These are phyloP conservation scores for Phytophthora quininea DNA, from an alignment of 352 stramenopile genomes.

Conservation along the genomic window DNA sequence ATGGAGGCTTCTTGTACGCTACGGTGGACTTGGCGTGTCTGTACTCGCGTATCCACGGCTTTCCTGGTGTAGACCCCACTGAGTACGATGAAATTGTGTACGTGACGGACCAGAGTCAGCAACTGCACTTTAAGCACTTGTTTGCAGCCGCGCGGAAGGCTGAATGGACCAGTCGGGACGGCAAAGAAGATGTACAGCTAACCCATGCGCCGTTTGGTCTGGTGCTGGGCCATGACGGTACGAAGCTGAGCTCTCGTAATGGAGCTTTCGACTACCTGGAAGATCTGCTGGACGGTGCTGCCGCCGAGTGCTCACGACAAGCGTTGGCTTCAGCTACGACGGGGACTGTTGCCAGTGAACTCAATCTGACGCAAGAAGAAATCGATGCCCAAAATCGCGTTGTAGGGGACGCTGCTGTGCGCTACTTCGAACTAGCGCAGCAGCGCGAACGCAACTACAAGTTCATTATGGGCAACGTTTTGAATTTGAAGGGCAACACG, in stretches of 20 bases:
- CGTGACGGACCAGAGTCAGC: constrained; percentile 82
- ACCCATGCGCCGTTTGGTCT: constrained; percentile 79
- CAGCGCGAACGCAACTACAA: constrained; percentile 88
- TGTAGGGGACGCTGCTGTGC: constrained; percentile 77
- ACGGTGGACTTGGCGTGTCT: constrained; percentile 79
- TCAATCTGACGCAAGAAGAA: constrained; percentile 30
- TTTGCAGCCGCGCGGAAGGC: constrained; percentile 64
- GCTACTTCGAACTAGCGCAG: constrained; percentile 86
- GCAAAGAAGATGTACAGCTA: constrained; percentile 53
- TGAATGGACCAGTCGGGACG: constrained; percentile 47
- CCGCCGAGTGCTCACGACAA: constrained; percentile 63
- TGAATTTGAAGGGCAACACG: constrained; percentile 85
- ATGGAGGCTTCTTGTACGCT: constrained; percentile 82
- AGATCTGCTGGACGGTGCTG: constrained; percentile 70
- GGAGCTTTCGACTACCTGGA: constrained; percentile 81
- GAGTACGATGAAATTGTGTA: constrained; percentile 84
- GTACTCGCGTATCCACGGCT: constrained; percentile 75
- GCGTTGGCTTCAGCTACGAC: constrained; percentile 52
- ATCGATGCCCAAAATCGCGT: constrained; percentile 48
- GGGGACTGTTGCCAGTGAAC: constrained; percentile 24
- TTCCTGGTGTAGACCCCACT: constrained; percentile 64
- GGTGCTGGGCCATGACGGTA: constrained; percentile 77
- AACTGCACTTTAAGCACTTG: constrained; percentile 82
- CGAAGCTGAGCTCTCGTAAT: constrained; percentile 85
- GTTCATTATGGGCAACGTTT: constrained; percentile 82